phyloP scores from a whole-genome alignment of 768 basidiomycete species.

The Mycena capillaripes region DNA sequence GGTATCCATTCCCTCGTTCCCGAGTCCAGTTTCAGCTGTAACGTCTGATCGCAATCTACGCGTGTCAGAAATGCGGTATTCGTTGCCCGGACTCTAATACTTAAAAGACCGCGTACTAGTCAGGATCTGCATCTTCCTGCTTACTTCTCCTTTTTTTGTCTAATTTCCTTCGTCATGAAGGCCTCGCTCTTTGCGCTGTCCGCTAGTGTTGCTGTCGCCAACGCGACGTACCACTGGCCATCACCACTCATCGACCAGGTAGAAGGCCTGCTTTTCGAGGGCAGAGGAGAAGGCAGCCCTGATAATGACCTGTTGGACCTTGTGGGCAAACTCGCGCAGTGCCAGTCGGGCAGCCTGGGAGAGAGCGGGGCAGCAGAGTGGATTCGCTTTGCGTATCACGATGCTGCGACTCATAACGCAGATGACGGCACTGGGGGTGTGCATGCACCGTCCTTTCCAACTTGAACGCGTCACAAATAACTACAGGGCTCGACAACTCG shows the following conservation, averaged over 20 bases:
- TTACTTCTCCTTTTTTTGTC: conserved; percentile 12
- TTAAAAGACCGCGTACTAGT: conserved; percentile 6
- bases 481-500: conserved; percentile 28
- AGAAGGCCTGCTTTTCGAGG: conserved; percentile 26
- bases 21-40: conserved; percentile 5
- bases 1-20: background rate
- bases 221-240: conserved; percentile 30
- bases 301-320: conserved; percentile 20
- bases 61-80: conserved; percentile 21
- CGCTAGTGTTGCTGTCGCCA: conserved; percentile 17
- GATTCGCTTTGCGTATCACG: conserved; percentile 32
- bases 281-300: conserved; percentile 21
- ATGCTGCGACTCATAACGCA: conserved; percentile 25
- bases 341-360: conserved; percentile 16
- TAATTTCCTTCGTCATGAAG: conserved; percentile 25
- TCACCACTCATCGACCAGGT: conserved; percentile 31
- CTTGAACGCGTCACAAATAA: conserved; percentile 4
- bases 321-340: conserved; percentile 21
- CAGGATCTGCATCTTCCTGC: conserved; percentile 18
- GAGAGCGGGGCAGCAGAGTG: conserved; percentile 27
- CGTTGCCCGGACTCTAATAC: conserved; percentile 18
- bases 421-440: conserved; percentile 27
- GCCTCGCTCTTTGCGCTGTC: conserved; percentile 16
- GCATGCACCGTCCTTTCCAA: conserved; percentile 10
- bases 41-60: conserved; percentile 18